Percentiles rank a stretch among this genome's conserved stretches.
Conservation (phyloP, 345 rosid genomes). For the Populus davidiana region DNA sequence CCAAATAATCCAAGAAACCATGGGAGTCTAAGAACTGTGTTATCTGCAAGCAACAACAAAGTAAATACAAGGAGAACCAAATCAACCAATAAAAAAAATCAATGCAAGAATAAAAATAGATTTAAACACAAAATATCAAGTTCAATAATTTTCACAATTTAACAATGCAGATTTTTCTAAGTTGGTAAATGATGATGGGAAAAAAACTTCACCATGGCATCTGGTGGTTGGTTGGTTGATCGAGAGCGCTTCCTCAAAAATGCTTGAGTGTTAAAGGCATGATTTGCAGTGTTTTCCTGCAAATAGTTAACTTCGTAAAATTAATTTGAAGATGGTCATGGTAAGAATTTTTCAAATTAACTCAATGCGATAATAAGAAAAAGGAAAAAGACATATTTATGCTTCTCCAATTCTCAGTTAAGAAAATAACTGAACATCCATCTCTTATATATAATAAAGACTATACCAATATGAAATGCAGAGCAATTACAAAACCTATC, state of each 20-base stretch:
- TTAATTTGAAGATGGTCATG: constrained; percentile 8
- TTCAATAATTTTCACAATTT: too few relatives aligned
- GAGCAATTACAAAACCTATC: neutral
- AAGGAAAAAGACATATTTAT: constrained; percentile 8
- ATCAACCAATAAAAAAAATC: too few relatives aligned
- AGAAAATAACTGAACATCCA: neutral
- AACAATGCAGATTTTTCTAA: too few relatives aligned
- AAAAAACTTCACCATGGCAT: constrained; percentile 70
- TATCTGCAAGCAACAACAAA: too few relatives aligned
- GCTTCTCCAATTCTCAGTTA: neutral
- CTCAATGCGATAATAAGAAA: constrained; percentile 14
- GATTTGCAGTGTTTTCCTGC: constrained; percentile 69
- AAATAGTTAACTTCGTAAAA: constrained; percentile 17
- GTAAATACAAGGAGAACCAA: too few relatives aligned
- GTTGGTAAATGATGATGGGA: neutral
- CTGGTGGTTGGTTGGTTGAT: constrained; percentile 80
- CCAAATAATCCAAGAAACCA: too few relatives aligned
- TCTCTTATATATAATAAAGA: neutral
- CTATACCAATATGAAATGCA: neutral
- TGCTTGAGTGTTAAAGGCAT: constrained; percentile 79
- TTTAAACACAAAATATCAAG: too few relatives aligned
- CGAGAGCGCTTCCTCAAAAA: constrained; percentile 91
- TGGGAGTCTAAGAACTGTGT: too few relatives aligned
- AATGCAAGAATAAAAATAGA: too few relatives aligned
- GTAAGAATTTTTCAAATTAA: constrained; percentile 4